Percentiles rank a stretch among this genome's conserved stretches.
Evolutionary conservation across 2,329 filamentous ascomycete species (phyloP).

Genomic region (Aquanectria penicillioides): DNA sequence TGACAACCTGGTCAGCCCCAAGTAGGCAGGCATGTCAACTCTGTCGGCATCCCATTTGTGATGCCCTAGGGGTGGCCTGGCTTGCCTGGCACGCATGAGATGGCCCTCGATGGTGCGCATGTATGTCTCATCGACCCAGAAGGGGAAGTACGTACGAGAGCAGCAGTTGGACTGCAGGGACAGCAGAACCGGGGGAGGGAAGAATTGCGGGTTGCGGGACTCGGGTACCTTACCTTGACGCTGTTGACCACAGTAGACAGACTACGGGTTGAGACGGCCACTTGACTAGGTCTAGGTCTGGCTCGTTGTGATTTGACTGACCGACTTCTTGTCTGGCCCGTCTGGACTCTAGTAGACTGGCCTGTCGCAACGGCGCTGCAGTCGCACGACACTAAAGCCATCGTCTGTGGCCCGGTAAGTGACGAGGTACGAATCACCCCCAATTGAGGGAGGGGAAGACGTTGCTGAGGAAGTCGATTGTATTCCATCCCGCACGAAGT

Average conservation of each 20-base stretch:
- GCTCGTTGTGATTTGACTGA: slow-evolving; percentile 8
- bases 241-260: slow-evolving; percentile 17
- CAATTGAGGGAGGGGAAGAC: background rate
- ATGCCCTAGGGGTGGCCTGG: background rate
- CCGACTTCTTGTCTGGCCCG: slow-evolving; percentile 4
- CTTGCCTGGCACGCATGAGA: slow-evolving; percentile 16
- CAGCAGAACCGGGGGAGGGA: slow-evolving; percentile 6
- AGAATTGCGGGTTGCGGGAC: slow-evolving; percentile 19
- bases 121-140: slow-evolving; percentile 19
- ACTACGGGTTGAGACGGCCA: slow-evolving; percentile 9
- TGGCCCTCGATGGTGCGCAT: slow-evolving; percentile 19
- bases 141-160: background rate
- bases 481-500: background rate
- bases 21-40: slow-evolving; percentile 8
- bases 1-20: slow-evolving; percentile 7
- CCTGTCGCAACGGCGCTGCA: slow-evolving; percentile 39
- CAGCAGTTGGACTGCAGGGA: no score
- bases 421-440: slow-evolving; percentile 36
- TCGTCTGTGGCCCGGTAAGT: slow-evolving; percentile 28
- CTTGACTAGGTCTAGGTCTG: background rate
- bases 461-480: background rate
- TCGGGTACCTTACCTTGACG: slow-evolving; percentile 39
- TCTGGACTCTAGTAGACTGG: slow-evolving; percentile 1
- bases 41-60: background rate
- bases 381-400: slow-evolving; percentile 35